These are phyloP conservation scores for Venturia carpophila DNA, from an alignment of 2,329 filamentous ascomycete genomes.

Conservation along the genomic window DNA sequence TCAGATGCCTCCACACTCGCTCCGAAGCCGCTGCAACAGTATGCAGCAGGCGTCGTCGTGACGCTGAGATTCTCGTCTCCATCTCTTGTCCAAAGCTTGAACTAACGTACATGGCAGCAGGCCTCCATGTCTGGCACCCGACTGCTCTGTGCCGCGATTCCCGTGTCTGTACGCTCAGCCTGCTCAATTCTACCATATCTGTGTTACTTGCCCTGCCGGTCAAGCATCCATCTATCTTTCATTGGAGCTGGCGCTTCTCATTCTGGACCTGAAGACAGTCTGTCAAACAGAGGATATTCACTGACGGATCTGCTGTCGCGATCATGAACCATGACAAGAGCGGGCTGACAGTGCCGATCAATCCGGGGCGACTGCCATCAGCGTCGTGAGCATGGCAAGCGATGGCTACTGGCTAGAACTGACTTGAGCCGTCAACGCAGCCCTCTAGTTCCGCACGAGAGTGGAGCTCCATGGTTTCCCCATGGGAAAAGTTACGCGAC, in stretches of 20 bases:
- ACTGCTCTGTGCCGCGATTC: neutral
- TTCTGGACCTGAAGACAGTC: neutral
- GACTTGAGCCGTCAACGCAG: neutral
- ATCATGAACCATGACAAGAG: neutral
- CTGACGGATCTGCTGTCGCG: neutral
- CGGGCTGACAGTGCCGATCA: neutral
- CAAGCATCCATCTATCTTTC: neutral
- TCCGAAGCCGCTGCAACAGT: neutral
- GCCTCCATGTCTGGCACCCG: neutral
- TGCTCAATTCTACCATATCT: neutral
- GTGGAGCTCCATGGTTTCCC: neutral
- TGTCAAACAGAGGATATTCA: neutral
- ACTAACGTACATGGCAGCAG: neutral
- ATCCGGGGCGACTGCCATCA: conserved; percentile 1
- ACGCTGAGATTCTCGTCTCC: neutral
- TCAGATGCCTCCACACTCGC: neutral
- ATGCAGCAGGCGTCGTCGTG: neutral
- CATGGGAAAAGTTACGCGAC: neutral
- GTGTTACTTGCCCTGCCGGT: neutral
- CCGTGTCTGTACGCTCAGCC: neutral
- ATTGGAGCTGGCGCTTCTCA: neutral
- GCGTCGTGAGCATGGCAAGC: neutral
- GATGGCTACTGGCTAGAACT: neutral
- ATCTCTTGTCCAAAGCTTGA: conserved; percentile 8
- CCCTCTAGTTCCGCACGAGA: neutral